Conservation (phyloP, 202 grass and related monocot species). For the Thinopyrum obtusiflorum region DNA sequence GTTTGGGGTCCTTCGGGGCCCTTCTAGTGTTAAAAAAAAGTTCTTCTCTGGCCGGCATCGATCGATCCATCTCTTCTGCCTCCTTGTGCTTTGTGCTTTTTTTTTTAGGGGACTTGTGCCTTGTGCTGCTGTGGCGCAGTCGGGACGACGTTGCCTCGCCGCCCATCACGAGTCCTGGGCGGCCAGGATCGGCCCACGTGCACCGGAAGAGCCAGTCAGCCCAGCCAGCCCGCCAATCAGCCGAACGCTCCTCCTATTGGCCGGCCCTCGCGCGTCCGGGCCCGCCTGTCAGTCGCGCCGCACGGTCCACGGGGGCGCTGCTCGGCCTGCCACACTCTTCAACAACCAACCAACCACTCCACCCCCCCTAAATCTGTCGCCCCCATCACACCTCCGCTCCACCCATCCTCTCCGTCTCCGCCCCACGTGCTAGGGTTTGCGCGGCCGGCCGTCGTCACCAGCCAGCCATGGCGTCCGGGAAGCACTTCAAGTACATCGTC, state of each 20-base stretch:
- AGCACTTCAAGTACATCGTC: conserved; percentile 96
- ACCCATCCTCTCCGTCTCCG: not conserved
- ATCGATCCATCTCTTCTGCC: too few relatives aligned
- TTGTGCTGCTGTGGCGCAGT: too few relatives aligned
- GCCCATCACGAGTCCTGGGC: not conserved
- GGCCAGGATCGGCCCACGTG: not conserved
- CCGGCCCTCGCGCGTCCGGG: too few relatives aligned
- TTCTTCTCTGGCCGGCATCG: too few relatives aligned
- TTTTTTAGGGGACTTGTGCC: too few relatives aligned
- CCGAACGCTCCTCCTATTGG: not conserved
- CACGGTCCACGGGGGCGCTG: not conserved
- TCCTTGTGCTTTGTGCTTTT: too few relatives aligned
- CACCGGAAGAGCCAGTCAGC: too few relatives aligned
- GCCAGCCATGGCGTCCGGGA: conserved; percentile 61
- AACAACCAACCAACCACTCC: not conserved
- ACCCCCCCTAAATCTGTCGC: not conserved
- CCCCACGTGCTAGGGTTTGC: not conserved
- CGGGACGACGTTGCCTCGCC: not conserved
- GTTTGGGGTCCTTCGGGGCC: too few relatives aligned
- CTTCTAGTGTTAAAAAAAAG: too few relatives aligned
- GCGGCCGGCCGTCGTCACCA: too few relatives aligned
- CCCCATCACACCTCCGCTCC: not conserved
- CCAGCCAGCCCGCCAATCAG: not conserved
- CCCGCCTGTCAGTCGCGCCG: not conserved
- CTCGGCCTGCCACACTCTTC: not conserved